Evolutionary conservation across 805 yeast species (phyloP).

Genomic region (Metschnikowia lachancei): DNA sequence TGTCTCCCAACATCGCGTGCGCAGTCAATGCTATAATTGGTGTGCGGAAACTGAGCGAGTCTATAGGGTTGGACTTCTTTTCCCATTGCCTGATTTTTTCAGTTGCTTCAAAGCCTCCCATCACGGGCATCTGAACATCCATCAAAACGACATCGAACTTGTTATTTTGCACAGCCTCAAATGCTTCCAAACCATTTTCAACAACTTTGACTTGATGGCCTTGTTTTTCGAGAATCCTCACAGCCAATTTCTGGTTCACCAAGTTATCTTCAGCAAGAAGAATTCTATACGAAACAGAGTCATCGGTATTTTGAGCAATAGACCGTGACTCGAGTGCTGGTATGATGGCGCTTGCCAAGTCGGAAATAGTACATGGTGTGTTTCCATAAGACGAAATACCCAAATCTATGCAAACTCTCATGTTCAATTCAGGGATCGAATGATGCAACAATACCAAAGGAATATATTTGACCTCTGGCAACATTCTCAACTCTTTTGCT

Average conservation of each 20-base stretch:
- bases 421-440: conserved; percentile 70
- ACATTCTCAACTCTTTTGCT: conserved; percentile 62
- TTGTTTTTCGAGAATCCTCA: conserved; percentile 77
- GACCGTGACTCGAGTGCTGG: conserved; percentile 84
- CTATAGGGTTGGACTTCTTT: conserved; percentile 68
- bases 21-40: conserved; percentile 91
- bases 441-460: conserved; percentile 80
- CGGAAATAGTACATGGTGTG: conserved; percentile 80
- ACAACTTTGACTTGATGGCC: conserved; percentile 84
- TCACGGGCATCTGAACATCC: conserved; percentile 95
- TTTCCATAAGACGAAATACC: conserved; percentile 88
- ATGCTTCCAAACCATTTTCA: conserved; percentile 81
- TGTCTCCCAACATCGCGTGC: conserved; percentile 91
- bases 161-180: conserved; percentile 65
- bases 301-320: conserved; percentile 76
- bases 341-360: conserved; percentile 75
- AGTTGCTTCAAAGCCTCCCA: conserved; percentile 94
- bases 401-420: conserved; percentile 77
- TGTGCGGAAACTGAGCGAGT: conserved; percentile 66
- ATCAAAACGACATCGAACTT: conserved; percentile 78
- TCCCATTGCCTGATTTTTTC: conserved; percentile 87
- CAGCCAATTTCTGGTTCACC: conserved; percentile 85
- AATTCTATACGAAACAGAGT: conserved; percentile 69
- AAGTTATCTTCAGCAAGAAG: conserved; percentile 83
- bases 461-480: conserved; percentile 78